Base-by-base conservation (phyloP, 2,329 filamentous ascomycete genomes). In the Sporothrix luriei region DNA sequence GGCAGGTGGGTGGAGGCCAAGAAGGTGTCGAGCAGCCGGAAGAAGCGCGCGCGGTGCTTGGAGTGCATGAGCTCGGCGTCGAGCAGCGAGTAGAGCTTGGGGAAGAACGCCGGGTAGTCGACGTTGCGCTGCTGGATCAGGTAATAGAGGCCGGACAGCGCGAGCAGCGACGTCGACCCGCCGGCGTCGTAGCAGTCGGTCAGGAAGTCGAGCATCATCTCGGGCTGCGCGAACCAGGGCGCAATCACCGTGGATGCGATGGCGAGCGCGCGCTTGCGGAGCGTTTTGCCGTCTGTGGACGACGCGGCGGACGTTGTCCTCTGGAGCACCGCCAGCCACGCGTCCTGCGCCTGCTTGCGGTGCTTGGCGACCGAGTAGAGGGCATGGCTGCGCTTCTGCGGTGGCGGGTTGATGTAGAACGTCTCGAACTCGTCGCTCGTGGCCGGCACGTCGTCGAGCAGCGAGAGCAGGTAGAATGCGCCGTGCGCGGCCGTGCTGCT, bases 81-180 rank as follows among this genome's bases (percentile, higher is more conserved):
- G 3, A 99, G 86, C 1, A 99, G 85, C 11, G 93, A 96, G 82
- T 99, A 99, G 2, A 99, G 88, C 78, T 97, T 98, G 68, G 85
- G 81, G 81, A 97, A 99, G 81, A 99, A 99, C 43, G 90, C 90
- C 1, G 94, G 93, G 78, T 99, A 99, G 80, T 99, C 95, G 71
- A 99, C 85, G 78, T 99, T 99, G 77, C 92, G 92, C 77, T 95
- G 88, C 73, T 92, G 90, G 75, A 99, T 98, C 67, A 99, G 86
- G 78, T 97, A 95, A 82, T 97, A 99, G 59, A 99, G 89, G 66
- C 95, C 95, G 0, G 92, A 96, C 1, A 99, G 84, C 1, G 96
- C 93, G 24, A 97, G 85, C 4, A 99, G 84, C 4, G 95, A 94
- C 62, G 90, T 93, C 16, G 93, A 91, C 57, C 95, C 95, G 66